These are phyloP conservation scores for Luffa acutangula DNA, from an alignment of 306 rosid species.

Conservation along the genomic window DNA sequence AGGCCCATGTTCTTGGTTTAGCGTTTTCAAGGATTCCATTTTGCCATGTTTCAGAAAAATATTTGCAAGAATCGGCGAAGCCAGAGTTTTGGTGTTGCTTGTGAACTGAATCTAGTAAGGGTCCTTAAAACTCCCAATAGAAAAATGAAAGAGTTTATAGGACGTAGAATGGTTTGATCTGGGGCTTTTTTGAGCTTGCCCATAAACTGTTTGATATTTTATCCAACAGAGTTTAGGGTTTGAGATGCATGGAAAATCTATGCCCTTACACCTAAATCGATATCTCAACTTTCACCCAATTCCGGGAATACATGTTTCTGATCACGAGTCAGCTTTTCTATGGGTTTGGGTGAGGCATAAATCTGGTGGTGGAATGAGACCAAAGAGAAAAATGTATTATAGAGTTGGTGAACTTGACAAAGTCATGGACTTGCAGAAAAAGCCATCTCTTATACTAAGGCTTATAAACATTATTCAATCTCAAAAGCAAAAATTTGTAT, in stretches of 20 bases:
- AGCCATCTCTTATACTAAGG: slow-evolving; percentile 51
- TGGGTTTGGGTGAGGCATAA: slow-evolving; percentile 26
- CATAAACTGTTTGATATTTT: background rate
- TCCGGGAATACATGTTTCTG: background rate
- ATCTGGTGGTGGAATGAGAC: slow-evolving; percentile 65
- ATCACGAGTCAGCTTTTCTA: slow-evolving; percentile 7
- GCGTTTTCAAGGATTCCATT: background rate
- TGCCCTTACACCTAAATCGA: background rate
- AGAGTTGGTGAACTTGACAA: slow-evolving; percentile 59
- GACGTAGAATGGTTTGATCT: background rate
- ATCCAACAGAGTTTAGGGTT: background rate
- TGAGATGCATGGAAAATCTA: background rate
- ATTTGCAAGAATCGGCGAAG: slow-evolving; percentile 66
- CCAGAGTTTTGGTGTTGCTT: slow-evolving; percentile 9
- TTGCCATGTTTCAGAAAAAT: slow-evolving; percentile 34
- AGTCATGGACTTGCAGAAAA: slow-evolving; percentile 68
- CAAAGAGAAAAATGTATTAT: slow-evolving; percentile 63
- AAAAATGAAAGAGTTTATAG: background rate
- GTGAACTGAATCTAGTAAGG: background rate
- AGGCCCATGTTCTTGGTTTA: background rate
- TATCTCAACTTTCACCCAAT: background rate
- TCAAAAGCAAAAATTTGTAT: slow-evolving; percentile 23
- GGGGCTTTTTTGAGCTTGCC: background rate
- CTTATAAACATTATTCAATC: slow-evolving; percentile 61
- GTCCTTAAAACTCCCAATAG: background rate